Percentiles rank a stretch among this genome's conserved stretches.
These are phyloP conservation scores for Quercus wislizeni DNA, from an alignment of 306 rosid genomes.

Conservation along the genomic window DNA sequence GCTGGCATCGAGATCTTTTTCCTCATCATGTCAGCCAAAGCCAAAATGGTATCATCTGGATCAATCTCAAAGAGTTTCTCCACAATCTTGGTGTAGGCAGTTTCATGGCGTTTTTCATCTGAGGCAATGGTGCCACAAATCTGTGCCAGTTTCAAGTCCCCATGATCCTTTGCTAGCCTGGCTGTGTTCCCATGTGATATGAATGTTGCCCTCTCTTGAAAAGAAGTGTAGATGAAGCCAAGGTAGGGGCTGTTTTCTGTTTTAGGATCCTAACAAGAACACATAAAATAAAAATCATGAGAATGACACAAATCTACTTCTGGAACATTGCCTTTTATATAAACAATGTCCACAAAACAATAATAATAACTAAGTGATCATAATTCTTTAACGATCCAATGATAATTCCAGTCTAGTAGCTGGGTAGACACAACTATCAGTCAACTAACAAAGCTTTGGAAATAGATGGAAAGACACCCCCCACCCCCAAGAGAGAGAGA, in stretches of 20 bases:
- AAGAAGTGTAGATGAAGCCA: conserved; percentile 56
- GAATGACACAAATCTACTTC: background rate
- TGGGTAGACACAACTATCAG: background rate
- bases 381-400: background rate
- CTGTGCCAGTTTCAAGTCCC: conserved; percentile 54
- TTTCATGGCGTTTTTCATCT: conserved; percentile 56
- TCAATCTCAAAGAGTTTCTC: conserved; percentile 59
- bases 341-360: background rate
- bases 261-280: conserved; percentile 39
- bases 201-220: conserved; percentile 65
- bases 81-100: conserved; percentile 58
- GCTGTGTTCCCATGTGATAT: conserved; percentile 63
- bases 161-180: conserved; percentile 51
- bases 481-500: too few relatives aligned
- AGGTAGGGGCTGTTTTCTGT: conserved; percentile 57
- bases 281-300: background rate
- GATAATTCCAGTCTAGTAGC: background rate
- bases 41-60: conserved; percentile 49
- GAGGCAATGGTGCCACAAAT: conserved; percentile 54
- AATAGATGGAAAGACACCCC: background rate
- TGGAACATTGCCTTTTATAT: background rate
- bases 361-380: background rate
- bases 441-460: background rate
- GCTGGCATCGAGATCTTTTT: conserved; percentile 59
- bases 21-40: conserved; percentile 62